Percentiles rank a stretch among this genome's conserved stretches.
Evolutionary conservation across 129 eudicot genomes (phyloP).

Genomic region (Centella asiatica): DNA sequence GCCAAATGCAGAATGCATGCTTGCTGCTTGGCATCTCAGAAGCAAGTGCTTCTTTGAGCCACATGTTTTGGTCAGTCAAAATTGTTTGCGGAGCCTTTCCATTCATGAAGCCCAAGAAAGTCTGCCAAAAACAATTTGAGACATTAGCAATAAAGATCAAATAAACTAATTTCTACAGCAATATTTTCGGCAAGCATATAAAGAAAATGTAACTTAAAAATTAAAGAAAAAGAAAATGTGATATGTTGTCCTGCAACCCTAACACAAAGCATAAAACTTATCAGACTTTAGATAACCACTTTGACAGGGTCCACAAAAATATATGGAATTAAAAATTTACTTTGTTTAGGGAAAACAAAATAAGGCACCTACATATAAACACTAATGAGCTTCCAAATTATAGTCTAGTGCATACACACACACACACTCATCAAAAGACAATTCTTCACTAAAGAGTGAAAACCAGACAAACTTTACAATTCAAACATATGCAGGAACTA

Average conservation of each 20-base stretch:
- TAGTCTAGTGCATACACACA: too few species aligned
- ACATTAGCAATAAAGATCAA: not conserved
- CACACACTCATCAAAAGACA: too few species aligned
- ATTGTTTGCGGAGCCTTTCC: conserved; percentile 76
- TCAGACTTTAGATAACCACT: not conserved
- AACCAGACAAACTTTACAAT: too few species aligned
- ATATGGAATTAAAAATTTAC: too few species aligned
- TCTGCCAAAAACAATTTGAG: conserved; percentile 31
- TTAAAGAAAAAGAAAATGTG: not conserved
- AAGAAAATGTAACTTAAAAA: too few species aligned
- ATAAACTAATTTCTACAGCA: not conserved
- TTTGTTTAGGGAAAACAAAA: too few species aligned
- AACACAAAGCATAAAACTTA: not conserved
- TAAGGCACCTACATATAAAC: too few species aligned
- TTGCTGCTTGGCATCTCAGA: conserved; percentile 62
- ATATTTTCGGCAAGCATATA: not conserved
- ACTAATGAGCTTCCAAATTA: not conserved
- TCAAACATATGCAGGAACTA: too few species aligned
- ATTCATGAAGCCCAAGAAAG: conserved; percentile 62
- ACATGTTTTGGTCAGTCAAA: conserved; percentile 82
- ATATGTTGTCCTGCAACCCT: not conserved
- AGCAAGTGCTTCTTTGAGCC: conserved; percentile 84
- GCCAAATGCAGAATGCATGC: conserved; percentile 88
- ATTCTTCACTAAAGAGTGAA: too few species aligned
- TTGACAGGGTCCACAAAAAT: not conserved